Conservation (phyloP, 805 yeast species). For the Metschnikowia drakensbergensis region DNA sequence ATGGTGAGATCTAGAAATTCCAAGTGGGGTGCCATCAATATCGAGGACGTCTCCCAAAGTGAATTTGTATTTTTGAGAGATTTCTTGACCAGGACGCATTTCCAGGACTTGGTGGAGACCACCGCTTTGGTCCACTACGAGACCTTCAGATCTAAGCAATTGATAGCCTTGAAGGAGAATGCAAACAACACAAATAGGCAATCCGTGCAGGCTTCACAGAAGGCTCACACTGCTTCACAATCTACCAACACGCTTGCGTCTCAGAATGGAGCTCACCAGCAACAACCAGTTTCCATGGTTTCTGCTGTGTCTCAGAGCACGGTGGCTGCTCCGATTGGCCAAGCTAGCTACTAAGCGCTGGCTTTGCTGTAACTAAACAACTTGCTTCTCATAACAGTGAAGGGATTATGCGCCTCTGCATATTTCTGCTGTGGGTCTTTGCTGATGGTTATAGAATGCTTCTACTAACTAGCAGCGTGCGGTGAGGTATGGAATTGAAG, state of each 20-base stretch:
- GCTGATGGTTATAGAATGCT: not conserved
- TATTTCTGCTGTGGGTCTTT: slow-evolving; percentile 2
- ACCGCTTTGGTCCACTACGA: slow-evolving; percentile 88
- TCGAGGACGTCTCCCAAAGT: slow-evolving; percentile 92
- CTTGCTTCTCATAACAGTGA: slow-evolving; percentile 2
- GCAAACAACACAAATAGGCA: slow-evolving; percentile 50
- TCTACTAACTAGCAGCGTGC: not conserved
- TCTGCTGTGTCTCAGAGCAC: slow-evolving; percentile 18
- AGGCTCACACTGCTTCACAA: slow-evolving; percentile 5
- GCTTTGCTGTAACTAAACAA: not conserved
- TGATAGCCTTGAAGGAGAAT: slow-evolving; percentile 89
- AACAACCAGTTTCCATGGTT: slow-evolving; percentile 16
- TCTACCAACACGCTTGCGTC: slow-evolving; percentile 7
- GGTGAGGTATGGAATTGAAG: not conserved
- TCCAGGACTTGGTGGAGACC: slow-evolving; percentile 93
- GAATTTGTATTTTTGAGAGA: slow-evolving; percentile 93
- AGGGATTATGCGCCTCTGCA: not conserved
- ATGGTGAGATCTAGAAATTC: slow-evolving; percentile 86
- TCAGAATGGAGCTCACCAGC: slow-evolving; percentile 5
- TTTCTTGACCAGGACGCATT: slow-evolving; percentile 90
- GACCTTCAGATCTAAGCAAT: slow-evolving; percentile 87
- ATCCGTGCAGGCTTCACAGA: slow-evolving; percentile 16
- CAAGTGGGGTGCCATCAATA: slow-evolving; percentile 89
- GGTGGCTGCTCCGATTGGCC: slow-evolving; percentile 9
- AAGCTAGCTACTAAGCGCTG: not conserved